phyloP scores from a whole-genome alignment of 257 asterid genomes.

The Ajuga chamaepitys region DNA sequence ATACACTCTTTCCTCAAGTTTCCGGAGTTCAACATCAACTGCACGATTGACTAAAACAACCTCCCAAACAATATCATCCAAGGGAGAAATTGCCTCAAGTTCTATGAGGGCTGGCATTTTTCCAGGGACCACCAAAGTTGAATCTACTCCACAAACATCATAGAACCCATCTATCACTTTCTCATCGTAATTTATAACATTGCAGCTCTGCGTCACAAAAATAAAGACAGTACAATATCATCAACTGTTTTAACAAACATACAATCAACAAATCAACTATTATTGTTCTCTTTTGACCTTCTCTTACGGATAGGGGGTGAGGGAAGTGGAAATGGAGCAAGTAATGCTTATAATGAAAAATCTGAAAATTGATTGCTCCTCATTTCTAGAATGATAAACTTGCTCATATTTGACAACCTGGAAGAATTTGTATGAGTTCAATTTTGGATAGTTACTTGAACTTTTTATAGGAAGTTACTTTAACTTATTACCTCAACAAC shows the following conservation, averaged over 20 bases:
- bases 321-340: not conserved
- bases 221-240: slow-evolving; percentile 4
- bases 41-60: slow-evolving; percentile 74
- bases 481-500: not conserved
- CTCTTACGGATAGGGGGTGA: not conserved
- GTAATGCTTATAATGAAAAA: not conserved
- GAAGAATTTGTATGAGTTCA: not conserved
- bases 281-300: not conserved
- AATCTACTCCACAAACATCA: slow-evolving; percentile 72
- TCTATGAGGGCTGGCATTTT: slow-evolving; percentile 75
- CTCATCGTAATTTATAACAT: slow-evolving; percentile 82
- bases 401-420: not conserved
- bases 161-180: slow-evolving; percentile 90
- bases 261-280: not conserved
- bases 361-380: not conserved
- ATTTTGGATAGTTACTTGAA: not conserved
- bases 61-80: slow-evolving; percentile 57
- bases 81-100: slow-evolving; percentile 56
- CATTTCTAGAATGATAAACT: not conserved
- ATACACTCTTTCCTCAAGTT: slow-evolving; percentile 78
- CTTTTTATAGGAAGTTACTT: not conserved
- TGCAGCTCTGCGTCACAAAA: slow-evolving; percentile 62
- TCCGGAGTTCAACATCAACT: slow-evolving; percentile 55
- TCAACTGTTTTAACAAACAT: not conserved
- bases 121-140: slow-evolving; percentile 49